Evolutionary conservation across 2,329 filamentous ascomycete genomes (phyloP).

Genomic region (Bipolaris oryzae): DNA sequence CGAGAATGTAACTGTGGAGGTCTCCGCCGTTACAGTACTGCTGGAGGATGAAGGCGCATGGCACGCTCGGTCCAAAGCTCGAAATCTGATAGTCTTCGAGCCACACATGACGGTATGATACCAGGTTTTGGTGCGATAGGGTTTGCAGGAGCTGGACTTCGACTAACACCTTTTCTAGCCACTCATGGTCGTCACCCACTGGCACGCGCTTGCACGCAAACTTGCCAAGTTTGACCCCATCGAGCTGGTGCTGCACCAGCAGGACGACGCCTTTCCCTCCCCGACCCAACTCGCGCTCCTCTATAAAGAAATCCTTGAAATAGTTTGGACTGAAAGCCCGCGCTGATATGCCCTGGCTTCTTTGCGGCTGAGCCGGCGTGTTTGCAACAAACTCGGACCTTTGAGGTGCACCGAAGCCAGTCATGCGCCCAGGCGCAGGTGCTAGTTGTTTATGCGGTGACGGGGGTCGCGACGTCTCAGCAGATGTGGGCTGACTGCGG

Average conservation of each 20-base stretch:
- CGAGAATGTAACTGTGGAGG: constrained; percentile 84
- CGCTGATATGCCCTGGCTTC: constrained; percentile 73
- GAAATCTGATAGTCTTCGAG: constrained; percentile 85
- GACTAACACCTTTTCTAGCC: constrained; percentile 91
- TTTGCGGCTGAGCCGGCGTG: constrained; percentile 47
- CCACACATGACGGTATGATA: constrained; percentile 97
- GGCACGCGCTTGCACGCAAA: constrained; percentile 98
- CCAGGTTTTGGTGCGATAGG: constrained; percentile 90
- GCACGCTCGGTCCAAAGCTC: constrained; percentile 85
- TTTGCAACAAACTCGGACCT: constrained; percentile 58
- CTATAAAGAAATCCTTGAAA: constrained; percentile 90
- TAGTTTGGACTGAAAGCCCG: constrained; percentile 91
- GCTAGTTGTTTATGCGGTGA: constrained; percentile 57
- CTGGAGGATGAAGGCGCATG: constrained; percentile 95
- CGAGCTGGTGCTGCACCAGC: constrained; percentile 89
- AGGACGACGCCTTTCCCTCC: constrained; percentile 95
- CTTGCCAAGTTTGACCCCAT: constrained; percentile 83
- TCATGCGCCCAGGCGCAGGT: constrained; percentile 36
- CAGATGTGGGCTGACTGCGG: constrained; percentile 60
- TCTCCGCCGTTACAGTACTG: constrained; percentile 97
- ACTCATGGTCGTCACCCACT: constrained; percentile 88
- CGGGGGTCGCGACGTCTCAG: constrained; percentile 54
- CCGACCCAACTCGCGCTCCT: constrained; percentile 82
- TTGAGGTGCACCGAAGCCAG: constrained; percentile 51
- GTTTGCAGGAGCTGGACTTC: constrained; percentile 93